phyloP scores from a whole-genome alignment of 2,329 filamentous ascomycete genomes.

The Claviceps lovelessii region DNA sequence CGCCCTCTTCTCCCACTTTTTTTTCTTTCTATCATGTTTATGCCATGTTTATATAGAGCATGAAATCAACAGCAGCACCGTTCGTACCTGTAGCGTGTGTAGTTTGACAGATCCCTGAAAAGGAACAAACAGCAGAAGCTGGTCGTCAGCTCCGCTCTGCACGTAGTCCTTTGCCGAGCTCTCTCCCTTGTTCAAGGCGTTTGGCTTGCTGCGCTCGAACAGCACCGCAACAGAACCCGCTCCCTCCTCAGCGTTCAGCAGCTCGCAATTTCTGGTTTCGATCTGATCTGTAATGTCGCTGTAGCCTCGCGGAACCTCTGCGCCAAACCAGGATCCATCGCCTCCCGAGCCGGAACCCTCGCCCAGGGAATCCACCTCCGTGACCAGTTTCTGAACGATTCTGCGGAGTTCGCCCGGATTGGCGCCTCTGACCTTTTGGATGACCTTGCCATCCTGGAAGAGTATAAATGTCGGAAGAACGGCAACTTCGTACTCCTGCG shows the following conservation, averaged over 20 bases:
- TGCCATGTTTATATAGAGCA: too few species aligned
- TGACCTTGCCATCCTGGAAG: constrained; percentile 56
- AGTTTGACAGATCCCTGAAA: constrained; percentile 82
- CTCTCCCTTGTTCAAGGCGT: constrained; percentile 45
- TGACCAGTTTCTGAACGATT: constrained; percentile 55
- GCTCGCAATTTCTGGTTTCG: constrained; percentile 65
- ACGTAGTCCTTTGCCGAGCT: constrained; percentile 59
- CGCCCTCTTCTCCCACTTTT: too few species aligned
- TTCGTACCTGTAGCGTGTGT: constrained; percentile 52
- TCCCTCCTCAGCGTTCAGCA: constrained; percentile 73
- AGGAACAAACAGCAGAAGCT: constrained; percentile 83
- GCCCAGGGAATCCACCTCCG: constrained; percentile 48
- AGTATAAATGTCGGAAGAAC: constrained; percentile 85
- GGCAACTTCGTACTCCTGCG: constrained; percentile 57
- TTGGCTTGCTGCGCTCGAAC: constrained; percentile 57
- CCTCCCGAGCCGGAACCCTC: constrained; percentile 19
- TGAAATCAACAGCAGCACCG: background rate
- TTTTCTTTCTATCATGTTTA: background rate
- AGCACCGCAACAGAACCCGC: constrained; percentile 59
- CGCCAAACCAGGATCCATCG: constrained; percentile 54
- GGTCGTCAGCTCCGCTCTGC: constrained; percentile 92
- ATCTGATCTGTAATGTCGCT: constrained; percentile 69
- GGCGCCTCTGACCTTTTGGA: constrained; percentile 59
- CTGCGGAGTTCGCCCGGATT: constrained; percentile 56
- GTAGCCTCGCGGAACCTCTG: constrained; percentile 65